These are phyloP conservation scores for Xerocomellus chrysenteron DNA, from an alignment of 768 basidiomycete species.

Conservation along the genomic window DNA sequence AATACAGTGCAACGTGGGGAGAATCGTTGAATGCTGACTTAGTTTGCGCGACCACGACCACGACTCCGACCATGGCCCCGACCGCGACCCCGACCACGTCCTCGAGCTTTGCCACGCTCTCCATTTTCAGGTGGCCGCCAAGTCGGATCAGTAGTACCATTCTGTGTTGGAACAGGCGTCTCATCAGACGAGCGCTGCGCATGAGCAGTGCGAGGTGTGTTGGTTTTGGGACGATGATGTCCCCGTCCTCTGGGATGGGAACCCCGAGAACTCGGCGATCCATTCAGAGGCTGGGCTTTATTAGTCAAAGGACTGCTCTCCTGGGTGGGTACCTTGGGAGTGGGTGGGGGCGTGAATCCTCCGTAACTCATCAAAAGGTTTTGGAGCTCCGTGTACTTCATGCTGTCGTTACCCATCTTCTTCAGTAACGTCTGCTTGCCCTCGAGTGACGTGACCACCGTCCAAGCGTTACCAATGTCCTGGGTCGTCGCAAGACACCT, in stretches of 20 bases:
- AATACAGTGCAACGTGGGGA: conserved; percentile 19
- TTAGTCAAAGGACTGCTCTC: conserved; percentile 12
- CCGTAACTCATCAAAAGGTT: conserved; percentile 53
- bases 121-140: conserved; percentile 15
- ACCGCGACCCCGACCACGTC: conserved; percentile 42
- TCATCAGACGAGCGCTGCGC: conserved; percentile 2
- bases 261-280: conserved; percentile 3
- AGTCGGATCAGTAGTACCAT: conserved; percentile 10
- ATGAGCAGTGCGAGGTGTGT: background rate
- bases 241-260: conserved; percentile 12
- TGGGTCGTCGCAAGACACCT: conserved; percentile 48
- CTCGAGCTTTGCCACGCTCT: conserved; percentile 38
- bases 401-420: conserved; percentile 26
- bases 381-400: conserved; percentile 49
- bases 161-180: conserved; percentile 8
- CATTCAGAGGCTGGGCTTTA: conserved; percentile 12
- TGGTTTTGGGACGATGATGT: conserved; percentile 5
- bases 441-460: conserved; percentile 41
- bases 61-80: conserved; percentile 38
- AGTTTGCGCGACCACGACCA: conserved; percentile 36
- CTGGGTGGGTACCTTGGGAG: conserved; percentile 20
- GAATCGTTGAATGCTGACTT: conserved; percentile 10
- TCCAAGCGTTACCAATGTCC: conserved; percentile 55
- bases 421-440: conserved; percentile 26
- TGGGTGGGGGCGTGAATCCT: conserved; percentile 47